Percentiles rank a stretch among this genome's conserved stretches.
Conservation (phyloP, 768 basidiomycete genomes). For the Amanita muscaria region DNA sequence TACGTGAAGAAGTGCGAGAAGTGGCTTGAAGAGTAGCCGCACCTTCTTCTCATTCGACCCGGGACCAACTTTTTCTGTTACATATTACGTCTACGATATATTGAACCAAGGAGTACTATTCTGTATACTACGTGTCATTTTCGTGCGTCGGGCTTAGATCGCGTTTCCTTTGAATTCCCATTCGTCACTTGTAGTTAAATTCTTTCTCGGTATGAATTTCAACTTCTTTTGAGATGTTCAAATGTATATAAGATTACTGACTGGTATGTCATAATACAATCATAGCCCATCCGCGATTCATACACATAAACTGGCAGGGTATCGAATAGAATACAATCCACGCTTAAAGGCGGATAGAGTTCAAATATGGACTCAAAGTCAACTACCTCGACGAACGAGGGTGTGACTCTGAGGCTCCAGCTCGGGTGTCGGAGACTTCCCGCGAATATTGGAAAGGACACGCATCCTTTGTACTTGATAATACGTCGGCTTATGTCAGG, state of each 20-base stretch:
- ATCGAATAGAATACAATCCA: constrained; percentile 1
- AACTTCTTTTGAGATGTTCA: neutral
- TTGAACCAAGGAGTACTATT: constrained; percentile 8
- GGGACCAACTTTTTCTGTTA: neutral
- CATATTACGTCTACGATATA: constrained; percentile 8
- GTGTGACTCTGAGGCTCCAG: constrained; percentile 19
- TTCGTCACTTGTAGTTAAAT: constrained; percentile 3
- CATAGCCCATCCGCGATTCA: too few species aligned
- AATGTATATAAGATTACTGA: too few species aligned
- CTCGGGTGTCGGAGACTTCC: constrained; percentile 50
- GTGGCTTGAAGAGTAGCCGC: constrained; percentile 70
- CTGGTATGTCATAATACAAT: neutral
- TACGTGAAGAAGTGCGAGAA: constrained; percentile 92
- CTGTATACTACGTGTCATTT: constrained; percentile 9
- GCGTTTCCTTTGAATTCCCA: neutral
- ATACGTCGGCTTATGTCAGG: constrained; percentile 1
- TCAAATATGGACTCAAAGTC: neutral
- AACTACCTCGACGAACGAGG: neutral
- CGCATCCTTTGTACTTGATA: constrained; percentile 48
- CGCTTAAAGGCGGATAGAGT: constrained; percentile 1
- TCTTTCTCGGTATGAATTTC: too few species aligned
- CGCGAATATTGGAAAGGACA: constrained; percentile 49
- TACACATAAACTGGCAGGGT: too few species aligned
- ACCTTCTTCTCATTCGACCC: neutral
- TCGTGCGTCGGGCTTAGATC: constrained; percentile 8